A percentile compares a stretch with the other conserved stretches of the same genome.
Conservation (phyloP, 2,329 filamentous ascomycete species). For the Sporothrix globosa region DNA sequence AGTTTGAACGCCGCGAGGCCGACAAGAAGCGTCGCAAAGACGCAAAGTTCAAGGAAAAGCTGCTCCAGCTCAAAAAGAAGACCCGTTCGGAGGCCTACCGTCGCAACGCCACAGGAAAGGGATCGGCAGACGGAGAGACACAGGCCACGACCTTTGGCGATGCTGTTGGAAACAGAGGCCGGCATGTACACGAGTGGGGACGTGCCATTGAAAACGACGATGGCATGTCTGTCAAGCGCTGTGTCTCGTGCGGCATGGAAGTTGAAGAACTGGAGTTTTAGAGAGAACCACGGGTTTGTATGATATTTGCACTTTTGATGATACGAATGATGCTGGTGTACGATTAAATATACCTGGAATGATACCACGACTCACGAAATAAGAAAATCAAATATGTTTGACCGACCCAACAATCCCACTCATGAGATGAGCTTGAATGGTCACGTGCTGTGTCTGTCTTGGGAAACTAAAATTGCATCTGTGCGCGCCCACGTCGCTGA, state of each 20-base stretch:
- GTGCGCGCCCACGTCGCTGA: conserved; percentile 11
- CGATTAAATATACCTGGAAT: neutral
- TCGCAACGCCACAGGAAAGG: conserved; percentile 59
- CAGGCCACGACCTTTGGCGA: conserved; percentile 73
- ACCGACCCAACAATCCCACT: too few relatives aligned
- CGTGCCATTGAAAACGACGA: conserved; percentile 68
- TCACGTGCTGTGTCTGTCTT: conserved; percentile 27
- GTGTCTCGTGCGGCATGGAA: conserved; percentile 75
- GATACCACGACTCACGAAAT: neutral
- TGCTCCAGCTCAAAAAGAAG: conserved; percentile 88
- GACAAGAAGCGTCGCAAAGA: conserved; percentile 87
- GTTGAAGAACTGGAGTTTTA: conserved; percentile 74
- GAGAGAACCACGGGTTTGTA: neutral
- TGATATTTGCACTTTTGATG: neutral
- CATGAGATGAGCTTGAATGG: too few relatives aligned
- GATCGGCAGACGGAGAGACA: conserved; percentile 45
- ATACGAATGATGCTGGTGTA: neutral
- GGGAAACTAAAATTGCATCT: neutral
- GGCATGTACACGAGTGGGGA: conserved; percentile 89
- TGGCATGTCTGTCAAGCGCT: conserved; percentile 80
- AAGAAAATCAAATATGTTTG: neutral
- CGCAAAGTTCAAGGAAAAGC: conserved; percentile 85
- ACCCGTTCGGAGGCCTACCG: conserved; percentile 90
- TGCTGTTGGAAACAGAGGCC: conserved; percentile 65
- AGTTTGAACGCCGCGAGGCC: conserved; percentile 77